Evolutionary conservation across 768 basidiomycete species (phyloP), one percentile per base, ranked within the genome.

Genomic region (Tylopilus subfusipes): DNA sequence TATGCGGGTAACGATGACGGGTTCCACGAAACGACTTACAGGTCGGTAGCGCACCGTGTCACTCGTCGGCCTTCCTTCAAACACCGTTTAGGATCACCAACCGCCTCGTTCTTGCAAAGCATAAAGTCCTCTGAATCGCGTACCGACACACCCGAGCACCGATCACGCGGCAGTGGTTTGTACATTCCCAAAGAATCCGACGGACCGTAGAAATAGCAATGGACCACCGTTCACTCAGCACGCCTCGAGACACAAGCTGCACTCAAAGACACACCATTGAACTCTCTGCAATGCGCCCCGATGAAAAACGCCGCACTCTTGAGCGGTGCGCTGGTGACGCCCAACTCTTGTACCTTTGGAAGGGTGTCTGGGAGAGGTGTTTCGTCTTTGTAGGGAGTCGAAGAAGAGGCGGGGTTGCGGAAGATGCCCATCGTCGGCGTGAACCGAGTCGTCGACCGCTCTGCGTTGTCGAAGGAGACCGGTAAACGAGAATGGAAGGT

Each of bases 291-390:
- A 70, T 92, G 82, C 34, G 90, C 87, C 27, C 93, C 97, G 69
- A 99, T 85, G 76, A 98, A 98, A 82, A 98, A 98, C 9, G 93
- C 88, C 1, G 96, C 93, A 62, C 89, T 91, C 78, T 98, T 98
- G 66, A 98, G 77, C 2, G 96, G 97, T 55, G 86, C 97, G 60
- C 92, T 95, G 1, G 93, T 93, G 42, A 77, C 80, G 39, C 95
- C 96, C 42, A 99, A 73, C 73, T 99, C 97, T 56, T 83, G 78
- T 34, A 98, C 91, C 66, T 83, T 85, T 31, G 95, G 93, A 18
- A 86, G 60, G 56, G 81, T 68, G 30, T 75, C 74, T 0, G 89
- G 86, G 55, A 86, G 78, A 2, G 88, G 85, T 4, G 86, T 81
- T 0, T 81, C 80, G 50, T 90, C 85, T 42, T 76, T 78, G 72